phyloP scores from a whole-genome alignment of 495 filamentous ascomycete species.

The Xylaria nigripes region DNA sequence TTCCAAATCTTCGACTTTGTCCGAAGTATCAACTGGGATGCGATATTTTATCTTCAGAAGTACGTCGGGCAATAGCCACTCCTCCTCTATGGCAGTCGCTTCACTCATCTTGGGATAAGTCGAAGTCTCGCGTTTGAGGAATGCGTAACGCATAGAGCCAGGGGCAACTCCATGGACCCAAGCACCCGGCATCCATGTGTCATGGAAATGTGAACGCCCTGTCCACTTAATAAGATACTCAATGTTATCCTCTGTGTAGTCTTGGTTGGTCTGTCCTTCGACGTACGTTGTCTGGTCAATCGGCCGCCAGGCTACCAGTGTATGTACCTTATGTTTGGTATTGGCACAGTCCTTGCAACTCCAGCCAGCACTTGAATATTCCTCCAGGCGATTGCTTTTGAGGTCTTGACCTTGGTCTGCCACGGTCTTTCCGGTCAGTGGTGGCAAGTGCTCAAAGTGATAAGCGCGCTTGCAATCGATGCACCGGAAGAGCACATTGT shows the following conservation, averaged over 20 bases:
- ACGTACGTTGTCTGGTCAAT: constrained; percentile 41
- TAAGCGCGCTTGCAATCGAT: constrained; percentile 64
- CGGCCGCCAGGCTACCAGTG: constrained; percentile 82
- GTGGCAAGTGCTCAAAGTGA: constrained; percentile 73
- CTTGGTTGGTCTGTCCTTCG: constrained; percentile 36
- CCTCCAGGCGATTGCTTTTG: constrained; percentile 30
- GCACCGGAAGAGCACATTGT: constrained; percentile 80
- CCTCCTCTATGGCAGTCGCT: constrained; percentile 76
- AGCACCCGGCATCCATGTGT: constrained; percentile 74
- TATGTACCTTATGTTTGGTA: constrained; percentile 52
- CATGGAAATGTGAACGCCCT: constrained; percentile 65
- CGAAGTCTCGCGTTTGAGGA: constrained; percentile 58
- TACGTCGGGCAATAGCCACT: constrained; percentile 79
- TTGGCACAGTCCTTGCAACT: constrained; percentile 64
- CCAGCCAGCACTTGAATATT: constrained; percentile 59
- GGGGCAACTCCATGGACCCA: constrained; percentile 80
- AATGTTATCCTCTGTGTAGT: constrained; percentile 57
- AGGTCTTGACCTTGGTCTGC: constrained; percentile 30
- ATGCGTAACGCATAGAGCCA: constrained; percentile 58
- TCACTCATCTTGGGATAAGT: constrained; percentile 56
- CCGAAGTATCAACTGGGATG: constrained; percentile 26
- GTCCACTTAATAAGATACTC: constrained; percentile 93
- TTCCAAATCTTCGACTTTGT: constrained; percentile 57
- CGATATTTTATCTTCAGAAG: constrained; percentile 67
- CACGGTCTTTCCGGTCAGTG: constrained; percentile 25